These are phyloP conservation scores for Jatropha multifida DNA, from an alignment of 441 rosid species.

Conservation along the genomic window DNA sequence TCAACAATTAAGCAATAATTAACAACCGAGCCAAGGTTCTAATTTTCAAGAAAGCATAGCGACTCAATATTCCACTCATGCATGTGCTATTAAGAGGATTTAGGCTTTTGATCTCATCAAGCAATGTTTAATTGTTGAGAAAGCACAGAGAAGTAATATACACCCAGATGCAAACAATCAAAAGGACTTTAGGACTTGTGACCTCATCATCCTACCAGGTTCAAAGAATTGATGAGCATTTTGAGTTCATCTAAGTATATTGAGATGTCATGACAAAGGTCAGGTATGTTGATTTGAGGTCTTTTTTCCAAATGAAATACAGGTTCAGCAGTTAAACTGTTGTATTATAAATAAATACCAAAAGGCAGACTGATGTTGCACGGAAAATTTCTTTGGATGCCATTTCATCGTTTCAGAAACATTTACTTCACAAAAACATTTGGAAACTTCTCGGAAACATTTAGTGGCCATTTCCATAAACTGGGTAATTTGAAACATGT, in stretches of 20 bases:
- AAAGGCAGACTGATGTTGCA: neutral
- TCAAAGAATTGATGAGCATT: neutral
- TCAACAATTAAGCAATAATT: neutral
- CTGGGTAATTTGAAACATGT: too few species aligned
- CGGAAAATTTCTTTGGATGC: too few species aligned
- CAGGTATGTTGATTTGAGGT: conserved; percentile 4
- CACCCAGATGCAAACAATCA: neutral
- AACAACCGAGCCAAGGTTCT: neutral
- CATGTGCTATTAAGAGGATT: neutral
- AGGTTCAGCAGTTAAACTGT: neutral
- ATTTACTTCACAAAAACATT: too few species aligned
- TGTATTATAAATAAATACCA: neutral
- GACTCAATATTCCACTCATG: neutral
- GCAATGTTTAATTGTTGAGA: too few species aligned
- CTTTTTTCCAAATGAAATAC: neutral
- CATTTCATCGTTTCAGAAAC: too few species aligned
- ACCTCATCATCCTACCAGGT: neutral
- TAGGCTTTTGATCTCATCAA: too few species aligned
- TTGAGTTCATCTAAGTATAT: neutral
- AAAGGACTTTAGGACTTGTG: neutral
- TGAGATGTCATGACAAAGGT: neutral
- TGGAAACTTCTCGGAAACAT: too few species aligned
- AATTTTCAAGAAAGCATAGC: neutral
- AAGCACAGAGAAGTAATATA: too few species aligned
- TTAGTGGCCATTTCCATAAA: too few species aligned